Evolutionary conservation across 768 basidiomycete genomes (phyloP), one percentile per base, ranked within the genome.

Genomic region (Phanerochaete sordida): DNA sequence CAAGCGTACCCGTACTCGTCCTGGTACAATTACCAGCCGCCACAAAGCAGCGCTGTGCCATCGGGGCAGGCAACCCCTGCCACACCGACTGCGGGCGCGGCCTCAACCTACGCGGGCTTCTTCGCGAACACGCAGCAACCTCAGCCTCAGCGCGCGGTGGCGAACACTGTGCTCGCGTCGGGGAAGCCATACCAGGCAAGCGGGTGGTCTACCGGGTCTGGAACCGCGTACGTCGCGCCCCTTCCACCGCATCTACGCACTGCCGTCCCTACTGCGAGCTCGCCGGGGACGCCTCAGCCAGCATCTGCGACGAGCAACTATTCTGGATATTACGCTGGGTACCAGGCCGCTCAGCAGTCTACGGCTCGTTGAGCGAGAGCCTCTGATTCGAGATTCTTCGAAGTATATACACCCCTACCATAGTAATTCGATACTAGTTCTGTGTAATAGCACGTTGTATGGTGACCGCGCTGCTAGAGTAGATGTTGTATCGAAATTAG

Each of bases 131-230:
- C 76, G 30, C 67, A 64, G 30, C 56, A 57, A 48, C 68, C 64
- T 31, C 66, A 66, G 43, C 59, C 63, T 2, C 77, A 81, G 56
- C 79, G 83, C 4, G 83, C 80, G 2, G 83, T 84, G 6, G 83
- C 82, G 11, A 85, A 84, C 49, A 84, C 84, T 0, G 81, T 82
- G 26, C 64, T 79, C 21, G 57, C 65, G 37, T 55, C 65, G 9
- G 64, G 64, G 37, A 69, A 66, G 33, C 60, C 52, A 33, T 70
- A 69, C 59, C 60, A 64, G 39, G 12, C 69, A 3, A 68, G 72
- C 1, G 45, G 63, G 16, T 69, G 61, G 55, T 28, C 62, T n/a
- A 52, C 54, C 16, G 64, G 61, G 1, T 53, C 57, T 16, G 50
- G 35, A 57, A 13, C 61, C 1, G 24, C 53, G 26, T 64, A 61